Base-by-base conservation (phyloP, 1,139 yeast genomes). In the Debaryomycetaceae sp. region DNA sequence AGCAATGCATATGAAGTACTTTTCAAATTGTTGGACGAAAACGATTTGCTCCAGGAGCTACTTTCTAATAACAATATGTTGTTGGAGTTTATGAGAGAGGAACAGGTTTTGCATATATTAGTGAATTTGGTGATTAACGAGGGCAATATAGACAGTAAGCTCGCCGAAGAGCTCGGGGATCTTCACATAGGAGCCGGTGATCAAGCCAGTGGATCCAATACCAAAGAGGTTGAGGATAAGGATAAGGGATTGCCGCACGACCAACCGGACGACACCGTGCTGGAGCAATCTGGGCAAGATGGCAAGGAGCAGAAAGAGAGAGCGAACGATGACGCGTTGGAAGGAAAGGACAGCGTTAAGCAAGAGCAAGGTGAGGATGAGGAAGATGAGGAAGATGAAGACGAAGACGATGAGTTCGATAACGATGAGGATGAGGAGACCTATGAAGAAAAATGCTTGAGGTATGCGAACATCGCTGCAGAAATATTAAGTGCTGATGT, bases 401-500 rank as follows among this genome's bases (percentile, higher is more conserved):
- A 53, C n/a, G 53, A 51, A 13, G 50, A 45, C 5, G 53, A 50
- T 9, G 57, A 53, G 1, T 60, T 54, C 2, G 60, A 56, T 1
- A 62, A 59, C n/a, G 64, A 61, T 1, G 63, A 62, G 4, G 65
- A 57, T 11, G 57, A 54, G 8, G 77, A 72, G 54, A 63, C 73
- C 6, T 65, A 61, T 9, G 82, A 79, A 44, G 87, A 84, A 52
- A 72, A 68, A 20, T 80, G 80, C 46, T 73, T 80, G 14, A 76
- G 91, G 52, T 76, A 89, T 56, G 95, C 97, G 5, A 86, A 90
- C 44, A 78, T 91, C 50, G 93, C 97, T 4, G 88, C 97, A 1
- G 99, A 95, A 60, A 85, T 93, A 38, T 72, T 93, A 38, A 82
- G 93, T 45, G 90, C 95, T 5, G 98, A 93, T 59, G 95, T 90